Conservation (phyloP, 2,329 filamentous ascomycete genomes). For the Colletotrichum australisinense region DNA sequence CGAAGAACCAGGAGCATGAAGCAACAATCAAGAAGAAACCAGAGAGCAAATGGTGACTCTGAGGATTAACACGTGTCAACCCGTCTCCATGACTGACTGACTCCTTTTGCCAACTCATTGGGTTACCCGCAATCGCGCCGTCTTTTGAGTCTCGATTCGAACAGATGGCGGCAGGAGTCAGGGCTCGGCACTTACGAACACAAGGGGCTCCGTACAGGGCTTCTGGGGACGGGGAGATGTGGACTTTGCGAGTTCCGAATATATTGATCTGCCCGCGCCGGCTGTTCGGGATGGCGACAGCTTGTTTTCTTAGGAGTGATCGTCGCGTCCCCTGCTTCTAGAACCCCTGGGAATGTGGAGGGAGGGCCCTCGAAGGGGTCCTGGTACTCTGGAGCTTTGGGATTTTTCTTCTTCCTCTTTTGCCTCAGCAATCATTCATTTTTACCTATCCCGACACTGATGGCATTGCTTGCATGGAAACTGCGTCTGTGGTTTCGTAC, state of each 20-base stretch:
- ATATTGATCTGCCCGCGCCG: constrained; percentile 23
- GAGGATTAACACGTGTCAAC: no score
- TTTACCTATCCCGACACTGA: background rate
- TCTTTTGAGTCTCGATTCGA: no score
- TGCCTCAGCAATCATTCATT: background rate
- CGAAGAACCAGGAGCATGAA: no score
- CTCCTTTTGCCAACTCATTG: no score
- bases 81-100: no score
- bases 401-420: background rate
- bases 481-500: background rate
- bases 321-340: background rate
- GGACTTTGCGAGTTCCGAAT: constrained; percentile 18
- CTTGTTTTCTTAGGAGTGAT: constrained; percentile 7
- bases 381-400: background rate
- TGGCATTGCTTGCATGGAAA: background rate
- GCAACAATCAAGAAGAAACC: no score
- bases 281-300: constrained; percentile 21
- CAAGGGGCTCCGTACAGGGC: background rate
- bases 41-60: no score
- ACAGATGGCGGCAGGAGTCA: no score
- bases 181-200: no score
- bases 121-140: no score
- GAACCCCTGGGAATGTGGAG: background rate
- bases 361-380: background rate
- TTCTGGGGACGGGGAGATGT: background rate